phyloP scores from a whole-genome alignment of 2,329 filamentous ascomycete species.

The Chrysoporthe puriensis region DNA sequence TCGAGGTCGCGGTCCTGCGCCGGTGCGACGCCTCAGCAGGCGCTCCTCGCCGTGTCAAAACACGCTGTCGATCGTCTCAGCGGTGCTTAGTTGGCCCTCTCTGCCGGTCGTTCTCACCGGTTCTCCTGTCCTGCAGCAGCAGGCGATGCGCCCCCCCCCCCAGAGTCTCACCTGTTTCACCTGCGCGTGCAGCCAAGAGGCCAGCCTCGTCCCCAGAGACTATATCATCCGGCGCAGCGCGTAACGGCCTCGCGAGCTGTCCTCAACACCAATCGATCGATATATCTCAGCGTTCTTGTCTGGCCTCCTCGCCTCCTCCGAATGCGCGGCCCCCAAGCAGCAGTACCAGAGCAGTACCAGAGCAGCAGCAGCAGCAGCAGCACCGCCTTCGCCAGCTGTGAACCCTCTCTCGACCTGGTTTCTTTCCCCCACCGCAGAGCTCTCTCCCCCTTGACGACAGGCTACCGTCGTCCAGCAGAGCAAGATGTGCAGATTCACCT shows the following conservation, averaged over 20 bases:
- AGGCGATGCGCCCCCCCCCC: background rate
- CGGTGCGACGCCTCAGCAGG: constrained; percentile 1
- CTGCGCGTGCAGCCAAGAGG: constrained; percentile 14
- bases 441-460: background rate
- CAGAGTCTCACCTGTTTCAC: constrained; percentile 14
- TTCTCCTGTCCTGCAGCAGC: constrained; percentile 13
- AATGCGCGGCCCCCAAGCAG: constrained; percentile 5
- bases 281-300: constrained; percentile 6
- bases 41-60: constrained; percentile 16
- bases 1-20: background rate
- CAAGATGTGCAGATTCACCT: constrained; percentile 29
- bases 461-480: background rate
- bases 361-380: constrained; percentile 16
- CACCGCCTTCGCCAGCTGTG: background rate
- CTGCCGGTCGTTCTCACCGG: constrained; percentile 13
- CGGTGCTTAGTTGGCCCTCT: constrained; percentile 12
- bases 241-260: constrained; percentile 8
- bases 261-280: constrained; percentile 10
- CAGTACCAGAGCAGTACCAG: constrained; percentile 12
- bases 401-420: background rate
- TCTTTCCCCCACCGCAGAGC: constrained; percentile 8
- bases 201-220: constrained; percentile 13
- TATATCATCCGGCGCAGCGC: constrained; percentile 23
- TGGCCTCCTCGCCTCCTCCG: constrained; percentile 5
- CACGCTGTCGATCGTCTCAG: constrained; percentile 20